phyloP scores from a whole-genome alignment of 2,329 filamentous ascomycete species.

The Whalleya microplaca region DNA sequence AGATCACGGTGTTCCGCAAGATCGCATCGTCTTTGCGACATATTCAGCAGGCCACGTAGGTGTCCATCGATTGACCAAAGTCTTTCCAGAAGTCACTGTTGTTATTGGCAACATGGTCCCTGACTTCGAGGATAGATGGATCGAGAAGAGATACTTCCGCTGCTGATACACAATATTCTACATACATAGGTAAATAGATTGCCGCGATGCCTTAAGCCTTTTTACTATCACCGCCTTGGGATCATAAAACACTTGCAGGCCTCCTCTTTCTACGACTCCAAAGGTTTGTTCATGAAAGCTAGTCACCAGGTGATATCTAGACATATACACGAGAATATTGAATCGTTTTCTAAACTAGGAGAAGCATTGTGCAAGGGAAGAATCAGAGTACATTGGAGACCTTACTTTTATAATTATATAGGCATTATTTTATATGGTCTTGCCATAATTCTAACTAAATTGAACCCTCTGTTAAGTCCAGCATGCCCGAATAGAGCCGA shows the following conservation, averaged over 20 bases:
- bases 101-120: slow-evolving; percentile 82
- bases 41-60: slow-evolving; percentile 87
- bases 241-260: not conserved
- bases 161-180: slow-evolving; percentile 56
- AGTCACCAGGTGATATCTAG: too few relatives aligned
- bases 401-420: too few relatives aligned
- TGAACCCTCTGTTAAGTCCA: not conserved
- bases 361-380: too few relatives aligned
- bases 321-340: too few relatives aligned
- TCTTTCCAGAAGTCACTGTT: slow-evolving; percentile 85
- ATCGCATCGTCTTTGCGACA: slow-evolving; percentile 88
- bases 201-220: not conserved
- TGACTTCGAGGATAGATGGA: slow-evolving; percentile 85
- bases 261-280: not conserved
- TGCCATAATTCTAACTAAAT: not conserved
- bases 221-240: not conserved
- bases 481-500: not conserved
- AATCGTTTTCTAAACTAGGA: too few relatives aligned
- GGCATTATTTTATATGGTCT: not conserved
- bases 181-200: slow-evolving; percentile 8
- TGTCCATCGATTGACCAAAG: slow-evolving; percentile 80
- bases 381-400: too few relatives aligned
- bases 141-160: slow-evolving; percentile 88
- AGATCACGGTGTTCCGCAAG: slow-evolving; percentile 86
- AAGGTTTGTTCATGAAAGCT: not conserved